Evolutionary conservation across 129 eudicot species (phyloP), one percentile per base, ranked within the genome.

Genomic region (Ambrosia trifida): DNA sequence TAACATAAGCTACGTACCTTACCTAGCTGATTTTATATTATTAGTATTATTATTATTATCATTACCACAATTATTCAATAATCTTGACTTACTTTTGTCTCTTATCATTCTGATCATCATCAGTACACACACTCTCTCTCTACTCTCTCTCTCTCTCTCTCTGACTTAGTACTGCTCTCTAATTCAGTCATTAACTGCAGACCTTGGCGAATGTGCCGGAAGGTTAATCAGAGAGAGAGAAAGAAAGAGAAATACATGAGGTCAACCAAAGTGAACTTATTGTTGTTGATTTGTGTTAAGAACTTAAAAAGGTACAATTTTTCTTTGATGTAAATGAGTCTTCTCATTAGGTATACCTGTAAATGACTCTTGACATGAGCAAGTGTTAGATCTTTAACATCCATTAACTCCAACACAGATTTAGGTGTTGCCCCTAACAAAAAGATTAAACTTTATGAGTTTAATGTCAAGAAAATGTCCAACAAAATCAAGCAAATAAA

Each of bases 281-380:
- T 36, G 41, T 36, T 24, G 28, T 24, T 24, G 28, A 1, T 24
- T 24, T 24, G 77, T 54, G 24, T 4, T 70, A 20, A 49, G 49
- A 24, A 24, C 28, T 24, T 24, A 24, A 24, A 24, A 24, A 24
- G 47, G 35, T 63, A 69, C 41, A 32, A 54, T 18, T 10, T 72
- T 66, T 72, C 24, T 67, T 74, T 46, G 28, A 16, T 64, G 56
- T 3, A 58, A 60, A 24, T 24, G 1, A 24, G 1, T 24, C 62
- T 65, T 35, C 44, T 35, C 44, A 61, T 71, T n/a, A 18, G 64
- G 54, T 57, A 30, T 78, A 90, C 97, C 97, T 90, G 97, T 73
- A 90, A 83, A 81, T 90, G 97, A 84, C 97, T 90, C 72, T 90
- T 90, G 78, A 90, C 97, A 85, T 90, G 97, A 70, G 97, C 97